A percentile compares a stretch with the other conserved stretches of the same genome.
These are phyloP conservation scores for Phalaenopsis hybrid DNA, from an alignment of 116 monocot genomes.

Conservation along the genomic window DNA sequence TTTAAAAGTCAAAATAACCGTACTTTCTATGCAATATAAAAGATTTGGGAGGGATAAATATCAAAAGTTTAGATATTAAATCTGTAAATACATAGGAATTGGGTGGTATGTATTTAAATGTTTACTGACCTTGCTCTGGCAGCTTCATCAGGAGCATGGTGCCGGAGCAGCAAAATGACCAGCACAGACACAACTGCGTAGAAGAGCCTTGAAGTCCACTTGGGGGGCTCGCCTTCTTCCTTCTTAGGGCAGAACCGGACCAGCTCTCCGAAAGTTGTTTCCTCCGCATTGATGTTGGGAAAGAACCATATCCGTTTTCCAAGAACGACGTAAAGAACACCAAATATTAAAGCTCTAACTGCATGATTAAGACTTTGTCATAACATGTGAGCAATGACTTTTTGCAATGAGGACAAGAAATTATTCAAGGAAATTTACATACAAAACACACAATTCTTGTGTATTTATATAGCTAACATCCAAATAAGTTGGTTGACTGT, in stretches of 20 bases:
- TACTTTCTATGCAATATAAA: no score
- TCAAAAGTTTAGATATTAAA: no score
- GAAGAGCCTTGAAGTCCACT: constrained; percentile 86
- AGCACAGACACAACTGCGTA: constrained; percentile 57
- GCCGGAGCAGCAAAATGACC: constrained; percentile 73
- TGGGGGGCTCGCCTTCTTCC: constrained; percentile 74
- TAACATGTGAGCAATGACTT: no score
- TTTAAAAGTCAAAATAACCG: no score
- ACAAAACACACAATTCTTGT: no score
- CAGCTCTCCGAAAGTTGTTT: constrained; percentile 89
- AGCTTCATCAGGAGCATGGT: constrained; percentile 98
- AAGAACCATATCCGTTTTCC: constrained; percentile 97
- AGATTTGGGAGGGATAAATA: no score
- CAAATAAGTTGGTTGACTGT: no score
- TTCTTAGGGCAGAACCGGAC: constrained; percentile 92
- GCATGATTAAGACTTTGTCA: constrained; percentile 13
- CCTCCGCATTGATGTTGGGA: constrained; percentile 97
- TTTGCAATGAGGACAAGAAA: no score
- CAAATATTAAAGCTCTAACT: constrained; percentile 89
- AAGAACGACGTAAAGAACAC: constrained; percentile 65
- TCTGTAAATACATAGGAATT: no score
- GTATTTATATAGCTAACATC: no score
- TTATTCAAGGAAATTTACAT: no score
- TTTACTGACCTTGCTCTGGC: constrained; percentile 75
- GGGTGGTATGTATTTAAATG: not conserved